Base-by-base conservation (phyloP, 768 basidiomycete genomes). In the Amyloporia xantha region DNA sequence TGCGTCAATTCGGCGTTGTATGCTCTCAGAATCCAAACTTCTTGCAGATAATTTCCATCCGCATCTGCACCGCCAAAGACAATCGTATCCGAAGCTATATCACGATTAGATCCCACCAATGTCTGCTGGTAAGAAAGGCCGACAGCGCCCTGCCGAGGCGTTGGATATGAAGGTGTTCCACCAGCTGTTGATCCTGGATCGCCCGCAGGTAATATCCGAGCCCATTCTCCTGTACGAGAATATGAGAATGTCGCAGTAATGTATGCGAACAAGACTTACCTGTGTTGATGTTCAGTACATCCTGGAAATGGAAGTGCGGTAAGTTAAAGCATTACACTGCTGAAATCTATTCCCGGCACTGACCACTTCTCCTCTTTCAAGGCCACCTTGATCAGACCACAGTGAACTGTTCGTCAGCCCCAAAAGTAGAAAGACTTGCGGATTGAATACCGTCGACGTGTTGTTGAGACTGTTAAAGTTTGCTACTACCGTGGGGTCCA, bases 31-130 rank as follows among this genome's bases (percentile, higher is more conserved):
- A 91, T 62, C 89, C 89, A 91, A 10, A 91, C 59, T 48, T 91
- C 89, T 35, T 79, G 75, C 3, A 89, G 70, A 59, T 86, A 82
- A 21, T 70, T 77, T 12, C 88, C 88, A 48, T 68, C 62, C 38
- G 71, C 68, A 60, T 88, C 86, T 55, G 76, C 75, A 35, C 89
- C 89, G 27, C 89, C 89, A 54, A 88, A 91, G 9, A 91, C 78
- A 39, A 91, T 74, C 15, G 79, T 84, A 59, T 91, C 89, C 21
- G 85, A 71, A 17, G 75, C 77, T 17, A 57, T 57, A 20, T 58
- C 61, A 20, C 77, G 71, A 33, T 72, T 65, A 5, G 56, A 54
- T 6, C 87, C 87, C 6, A 87, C 81, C 6, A 89, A 71, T 2
- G 76, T 71, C 46, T 64, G 52, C 19, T 60, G 53, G 58, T 69